A percentile compares a stretch with the other conserved stretches of the same genome.
phyloP scores from a whole-genome alignment of 2,329 filamentous ascomycete genomes.

The Fusarium coicis region DNA sequence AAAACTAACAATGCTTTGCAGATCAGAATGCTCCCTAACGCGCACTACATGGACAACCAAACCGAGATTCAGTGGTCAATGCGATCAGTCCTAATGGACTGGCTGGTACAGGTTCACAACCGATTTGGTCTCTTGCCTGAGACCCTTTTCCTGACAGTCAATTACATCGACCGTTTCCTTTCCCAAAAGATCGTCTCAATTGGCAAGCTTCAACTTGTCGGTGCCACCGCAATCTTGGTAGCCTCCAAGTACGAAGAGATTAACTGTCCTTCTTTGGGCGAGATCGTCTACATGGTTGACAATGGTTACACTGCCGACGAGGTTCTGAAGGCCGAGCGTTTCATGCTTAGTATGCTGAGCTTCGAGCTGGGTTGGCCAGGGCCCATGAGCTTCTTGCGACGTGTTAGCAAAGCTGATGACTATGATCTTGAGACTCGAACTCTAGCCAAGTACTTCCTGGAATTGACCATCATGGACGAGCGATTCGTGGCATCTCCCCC shows the following conservation, averaged over 20 bases:
- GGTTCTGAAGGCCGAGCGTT: constrained; percentile 95
- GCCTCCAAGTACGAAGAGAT: constrained; percentile 99
- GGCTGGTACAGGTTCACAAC: constrained; percentile 95
- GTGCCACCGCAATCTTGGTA: constrained; percentile 93
- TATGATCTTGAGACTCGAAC: constrained; percentile 97
- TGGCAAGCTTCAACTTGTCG: constrained; percentile 93
- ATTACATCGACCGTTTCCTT: constrained; percentile 97
- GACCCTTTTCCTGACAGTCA: constrained; percentile 93
- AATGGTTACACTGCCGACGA: constrained; percentile 88
- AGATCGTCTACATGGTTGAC: constrained; percentile 99
- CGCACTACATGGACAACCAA: constrained; percentile 96
- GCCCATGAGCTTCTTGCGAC: constrained; percentile 96
- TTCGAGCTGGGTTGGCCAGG: constrained; percentile 99
- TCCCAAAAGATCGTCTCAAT: constrained; percentile 95
- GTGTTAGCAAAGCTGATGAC: constrained; percentile 98
- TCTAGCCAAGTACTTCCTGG: constrained; percentile 96
- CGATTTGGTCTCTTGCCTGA: constrained; percentile 92
- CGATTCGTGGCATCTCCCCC: constrained; percentile 92
- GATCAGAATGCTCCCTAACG: constrained; percentile 84
- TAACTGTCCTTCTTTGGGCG: constrained; percentile 92
- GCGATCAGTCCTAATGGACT: constrained; percentile 97
- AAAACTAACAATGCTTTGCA: constrained; percentile 51
- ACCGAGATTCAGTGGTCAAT: constrained; percentile 99
- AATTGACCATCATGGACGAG: constrained; percentile 97
- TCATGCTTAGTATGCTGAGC: constrained; percentile 96